These are phyloP conservation scores for Leishmania amazonensis DNA, from an alignment of 208 protist genomes.

Conservation along the genomic window DNA sequence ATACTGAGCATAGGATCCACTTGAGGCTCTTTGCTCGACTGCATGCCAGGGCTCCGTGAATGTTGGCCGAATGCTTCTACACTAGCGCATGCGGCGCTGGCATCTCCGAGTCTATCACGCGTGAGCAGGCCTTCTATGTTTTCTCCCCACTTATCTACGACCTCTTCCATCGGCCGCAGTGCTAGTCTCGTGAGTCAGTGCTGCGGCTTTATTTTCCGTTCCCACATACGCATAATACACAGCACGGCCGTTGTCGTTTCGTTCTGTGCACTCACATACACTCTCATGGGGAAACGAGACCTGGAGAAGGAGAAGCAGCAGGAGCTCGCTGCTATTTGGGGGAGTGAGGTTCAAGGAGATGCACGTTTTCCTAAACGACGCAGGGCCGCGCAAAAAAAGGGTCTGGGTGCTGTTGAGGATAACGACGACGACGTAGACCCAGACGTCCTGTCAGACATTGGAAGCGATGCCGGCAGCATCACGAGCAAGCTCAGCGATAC, in stretches of 20 bases:
- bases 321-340: slow-evolving; percentile 89
- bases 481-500: slow-evolving; percentile 30
- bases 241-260: neutral
- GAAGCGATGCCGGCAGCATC: slow-evolving; percentile 42
- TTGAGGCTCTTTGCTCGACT: neutral
- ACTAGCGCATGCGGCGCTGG: neutral
- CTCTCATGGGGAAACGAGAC: slow-evolving; percentile 67
- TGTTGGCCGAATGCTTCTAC: neutral
- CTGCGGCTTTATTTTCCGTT: neutral
- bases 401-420: slow-evolving; percentile 17
- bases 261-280: neutral
- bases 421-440: slow-evolving; percentile 34
- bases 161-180: slow-evolving; percentile 4
- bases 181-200: neutral
- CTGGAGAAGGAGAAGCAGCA: slow-evolving; percentile 84
- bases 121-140: neutral
- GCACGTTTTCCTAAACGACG: slow-evolving; percentile 71
- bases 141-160: slow-evolving; percentile 4
- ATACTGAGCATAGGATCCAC: neutral
- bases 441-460: slow-evolving; percentile 47
- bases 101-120: neutral
- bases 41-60: neutral
- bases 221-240: neutral
- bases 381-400: slow-evolving; percentile 36
- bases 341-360: slow-evolving; percentile 74